Evolutionary conservation across 768 basidiomycete species (phyloP), one percentile per base, ranked within the genome.

Genomic region (Lactarius evosmus): DNA sequence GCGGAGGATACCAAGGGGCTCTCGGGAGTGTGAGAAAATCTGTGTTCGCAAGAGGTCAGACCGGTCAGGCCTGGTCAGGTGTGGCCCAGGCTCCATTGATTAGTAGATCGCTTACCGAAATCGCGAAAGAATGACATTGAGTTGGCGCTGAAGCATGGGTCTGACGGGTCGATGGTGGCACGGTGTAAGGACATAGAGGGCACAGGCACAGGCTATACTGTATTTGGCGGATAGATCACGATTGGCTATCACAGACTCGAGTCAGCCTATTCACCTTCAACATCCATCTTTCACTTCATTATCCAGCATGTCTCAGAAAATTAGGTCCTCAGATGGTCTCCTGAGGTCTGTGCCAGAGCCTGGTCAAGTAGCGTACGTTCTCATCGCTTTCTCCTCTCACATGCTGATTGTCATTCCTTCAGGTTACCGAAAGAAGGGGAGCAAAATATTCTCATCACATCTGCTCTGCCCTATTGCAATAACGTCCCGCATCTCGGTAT

Each of bases 381-480:
- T 36, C 17, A 36, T 25, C 12, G 25, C 50, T 17, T 50, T 56
- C 62, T 1, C 53, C 56, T 11, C 25, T 14, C 44, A 61, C 36
- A 41, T 67, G 19, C 44, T 56, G 50, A 46, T 62, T 56, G 17
- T 54, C 55, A 50, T 58, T 59, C 27, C 61, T 22, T 40, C 58
- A 89, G 87, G 55, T 74, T 88, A 46, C 97, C 97, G 12, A 87
- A 88, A 74, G 82, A 87, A 51, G 96, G 95, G 52, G 88, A 95
- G 75, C 80, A 80, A 60, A 99, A 98, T 72, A 79, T 95, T 49
- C 79, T 99, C 32, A 87, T 99, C 69, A 98, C 97, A 12, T 97
- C 94, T 67, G 95, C 97, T 40, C 78, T 99, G 61, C 97, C 97
- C 1, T 95, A 95, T 72, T 94, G 93, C 75, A 98, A 98, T 75